A percentile compares a stretch with the other conserved stretches of the same genome.
phyloP scores from a whole-genome alignment of 108 stramenopile species.

The Schizochytrium sp. region DNA sequence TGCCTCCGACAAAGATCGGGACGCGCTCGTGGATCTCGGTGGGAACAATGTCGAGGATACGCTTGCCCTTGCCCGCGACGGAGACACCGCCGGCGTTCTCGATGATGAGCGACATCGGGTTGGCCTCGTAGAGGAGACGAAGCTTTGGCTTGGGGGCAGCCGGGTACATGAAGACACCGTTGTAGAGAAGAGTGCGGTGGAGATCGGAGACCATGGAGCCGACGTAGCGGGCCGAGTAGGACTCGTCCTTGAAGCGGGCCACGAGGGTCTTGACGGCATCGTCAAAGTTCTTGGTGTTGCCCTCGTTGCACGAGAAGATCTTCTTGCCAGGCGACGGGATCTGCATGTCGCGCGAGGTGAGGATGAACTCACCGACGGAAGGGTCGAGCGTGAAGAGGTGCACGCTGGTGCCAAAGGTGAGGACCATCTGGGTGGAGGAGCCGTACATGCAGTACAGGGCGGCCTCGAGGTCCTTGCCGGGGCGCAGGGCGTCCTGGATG shows the following conservation, averaged over 20 bases:
- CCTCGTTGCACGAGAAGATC: conserved; percentile 96
- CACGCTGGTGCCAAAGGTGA: conserved; percentile 80
- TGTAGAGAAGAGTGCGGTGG: conserved; percentile 96
- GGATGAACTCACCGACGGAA: conserved; percentile 94
- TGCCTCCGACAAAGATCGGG: conserved; percentile 90
- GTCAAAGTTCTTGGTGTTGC: conserved; percentile 85
- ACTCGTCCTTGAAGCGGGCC: conserved; percentile 75
- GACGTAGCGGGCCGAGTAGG: conserved; percentile 86
- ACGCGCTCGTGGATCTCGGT: conserved; percentile 86
- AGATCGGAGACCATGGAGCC: conserved; percentile 99
- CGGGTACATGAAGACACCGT: conserved; percentile 96
- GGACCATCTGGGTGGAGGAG: conserved; percentile 85
- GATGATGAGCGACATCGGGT: conserved; percentile 97
- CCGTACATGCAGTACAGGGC: conserved; percentile 95
- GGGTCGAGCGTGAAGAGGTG: conserved; percentile 96
- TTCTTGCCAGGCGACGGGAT: conserved; percentile 81
- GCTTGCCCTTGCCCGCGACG: conserved; percentile 64
- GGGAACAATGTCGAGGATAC: conserved; percentile 82
- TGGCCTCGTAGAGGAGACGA: conserved; percentile 95
- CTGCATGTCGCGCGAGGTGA: conserved; percentile 73
- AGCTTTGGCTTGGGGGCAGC: conserved; percentile 85
- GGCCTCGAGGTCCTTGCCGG: conserved; percentile 79
- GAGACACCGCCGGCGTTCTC: conserved; percentile 94
- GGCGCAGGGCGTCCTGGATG: conserved; percentile 78
- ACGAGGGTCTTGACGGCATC: conserved; percentile 80